Evolutionary conservation across 2,329 filamentous ascomycete genomes (phyloP).

Genomic region (Arthrinium puccinioides): DNA sequence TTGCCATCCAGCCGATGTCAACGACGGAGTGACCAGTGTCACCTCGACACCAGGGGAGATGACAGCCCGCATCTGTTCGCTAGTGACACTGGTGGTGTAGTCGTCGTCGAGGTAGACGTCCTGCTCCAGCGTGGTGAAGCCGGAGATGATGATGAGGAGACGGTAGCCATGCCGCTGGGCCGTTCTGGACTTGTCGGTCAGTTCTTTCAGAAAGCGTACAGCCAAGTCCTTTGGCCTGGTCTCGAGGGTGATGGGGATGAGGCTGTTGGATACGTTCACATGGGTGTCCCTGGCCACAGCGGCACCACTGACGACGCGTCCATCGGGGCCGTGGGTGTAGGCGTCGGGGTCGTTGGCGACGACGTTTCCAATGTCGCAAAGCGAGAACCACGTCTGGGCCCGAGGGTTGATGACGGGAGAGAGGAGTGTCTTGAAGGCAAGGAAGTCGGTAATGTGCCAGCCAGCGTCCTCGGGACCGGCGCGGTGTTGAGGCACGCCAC

Average conservation of each 20-base stretch:
- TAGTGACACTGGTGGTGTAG: conserved; percentile 6
- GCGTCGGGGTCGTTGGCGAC: conserved; percentile 10
- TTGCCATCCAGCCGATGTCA: conserved; percentile 23
- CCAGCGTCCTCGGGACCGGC: conserved; percentile 17
- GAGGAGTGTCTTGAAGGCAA: conserved; percentile 21
- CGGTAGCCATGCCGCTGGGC: conserved; percentile 7
- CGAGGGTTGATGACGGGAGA: conserved; percentile 8
- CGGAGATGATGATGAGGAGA: conserved; percentile 19
- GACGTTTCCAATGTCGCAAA: conserved; percentile 13
- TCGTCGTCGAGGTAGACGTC: conserved; percentile 16
- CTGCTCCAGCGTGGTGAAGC: conserved; percentile 18
- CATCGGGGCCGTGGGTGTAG: conserved; percentile 14
- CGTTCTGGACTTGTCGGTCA: conserved; percentile 10
- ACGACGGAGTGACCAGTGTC: conserved; percentile 16
- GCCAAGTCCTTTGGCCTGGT: conserved; percentile 9
- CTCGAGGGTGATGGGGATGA: conserved; percentile 9
- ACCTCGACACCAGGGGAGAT: conserved; percentile 11
- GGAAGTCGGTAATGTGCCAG: conserved; percentile 20
- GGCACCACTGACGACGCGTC: conserved; percentile 12
- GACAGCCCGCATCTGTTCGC: conserved; percentile 10
- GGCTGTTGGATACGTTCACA: background rate
- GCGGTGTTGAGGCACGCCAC: conserved; percentile 15
- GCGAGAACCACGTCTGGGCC: conserved; percentile 18
- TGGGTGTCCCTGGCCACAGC: background rate
- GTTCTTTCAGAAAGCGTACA: conserved; percentile 10